These are phyloP conservation scores for Saposhnikovia divaricata DNA, from an alignment of 129 eudicot species.

Conservation along the genomic window DNA sequence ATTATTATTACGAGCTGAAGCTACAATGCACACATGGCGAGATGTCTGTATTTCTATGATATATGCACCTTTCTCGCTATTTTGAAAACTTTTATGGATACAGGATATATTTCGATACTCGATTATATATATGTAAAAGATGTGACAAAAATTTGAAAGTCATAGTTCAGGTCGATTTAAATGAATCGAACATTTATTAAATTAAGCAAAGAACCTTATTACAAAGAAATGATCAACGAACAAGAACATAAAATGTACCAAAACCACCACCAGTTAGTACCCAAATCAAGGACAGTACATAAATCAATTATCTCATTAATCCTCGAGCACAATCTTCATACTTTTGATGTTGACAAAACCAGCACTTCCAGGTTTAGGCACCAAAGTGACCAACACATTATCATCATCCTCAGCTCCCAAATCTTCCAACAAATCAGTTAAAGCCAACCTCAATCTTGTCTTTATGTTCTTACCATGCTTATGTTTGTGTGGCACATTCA, in stretches of 20 bases:
- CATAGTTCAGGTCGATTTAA: no score
- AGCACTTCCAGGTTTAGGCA: slow-evolving; percentile 21
- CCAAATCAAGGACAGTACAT: background rate
- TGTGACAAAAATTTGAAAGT: no score
- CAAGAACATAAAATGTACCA: background rate
- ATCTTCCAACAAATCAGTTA: slow-evolving; percentile 45
- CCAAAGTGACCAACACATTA: slow-evolving; percentile 39
- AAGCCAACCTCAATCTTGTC: slow-evolving; percentile 38
- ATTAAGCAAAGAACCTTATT: no score
- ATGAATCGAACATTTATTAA: no score
- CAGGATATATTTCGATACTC: no score
- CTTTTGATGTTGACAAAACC: slow-evolving; percentile 20
- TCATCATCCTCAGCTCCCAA: slow-evolving; percentile 54
- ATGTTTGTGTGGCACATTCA: slow-evolving; percentile 40
- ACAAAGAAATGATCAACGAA: no score
- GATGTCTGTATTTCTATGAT: no score
- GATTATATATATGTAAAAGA: no score
- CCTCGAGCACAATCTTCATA: slow-evolving; percentile 34
- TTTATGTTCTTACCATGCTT: slow-evolving; percentile 24
- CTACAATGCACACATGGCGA: no score
- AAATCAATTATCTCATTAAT: background rate
- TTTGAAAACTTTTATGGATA: no score
- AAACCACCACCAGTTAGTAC: background rate
- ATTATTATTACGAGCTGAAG: no score
- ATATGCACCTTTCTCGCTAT: no score